Base-by-base conservation (phyloP, 2,329 filamentous ascomycete genomes). In the Penicillium concentricum region DNA sequence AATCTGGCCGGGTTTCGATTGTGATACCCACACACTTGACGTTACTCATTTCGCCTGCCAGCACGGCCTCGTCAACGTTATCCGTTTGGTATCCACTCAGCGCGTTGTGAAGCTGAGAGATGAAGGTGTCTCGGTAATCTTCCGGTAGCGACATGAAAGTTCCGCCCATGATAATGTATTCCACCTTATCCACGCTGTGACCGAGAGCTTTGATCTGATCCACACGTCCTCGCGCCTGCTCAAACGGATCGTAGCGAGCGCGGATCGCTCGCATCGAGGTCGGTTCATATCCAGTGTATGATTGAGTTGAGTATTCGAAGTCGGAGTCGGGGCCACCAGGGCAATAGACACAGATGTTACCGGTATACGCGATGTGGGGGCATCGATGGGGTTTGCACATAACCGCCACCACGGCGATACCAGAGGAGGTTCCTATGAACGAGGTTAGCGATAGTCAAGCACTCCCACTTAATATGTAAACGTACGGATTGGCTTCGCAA, bases 361-460 rank as follows among this genome's bases (percentile, higher is more conserved):
- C 94, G 0, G 94, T 99, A 74, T 97, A 99, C 12, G 94, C 91
- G 67, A 99, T 99, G 72, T 99, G 94, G 18, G 94, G 94, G 71
- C 94, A 99, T 72, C 94, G 84, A 74, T 99, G 94, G 24, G 94
- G 94, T 76, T 99, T 99, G 83, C 94, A 97, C 94, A 99, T 99
- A 65, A 99, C 95, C 42, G 95, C 94, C 45, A 99, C 94, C 9
- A 99, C 94, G 2, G 94, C 94, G 67, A 99, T 99, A 56, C 94
- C 94, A 51, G 92, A 97, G 0, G 93, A 96, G 16, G 93, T 97
- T 67, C 91, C 87, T 90, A 62, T n/a, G 49, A n/a, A 51, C 32
- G 58, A 67, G 20, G 30, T 69, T 61, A 69, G 54, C 44, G 28
- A 44, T 15, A 43, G 20, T 9, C 32, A 22, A 41, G 5, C 4